These are phyloP conservation scores for Aspergillus tubingensis DNA, from an alignment of 2,329 filamentous ascomycete species.

Conservation along the genomic window DNA sequence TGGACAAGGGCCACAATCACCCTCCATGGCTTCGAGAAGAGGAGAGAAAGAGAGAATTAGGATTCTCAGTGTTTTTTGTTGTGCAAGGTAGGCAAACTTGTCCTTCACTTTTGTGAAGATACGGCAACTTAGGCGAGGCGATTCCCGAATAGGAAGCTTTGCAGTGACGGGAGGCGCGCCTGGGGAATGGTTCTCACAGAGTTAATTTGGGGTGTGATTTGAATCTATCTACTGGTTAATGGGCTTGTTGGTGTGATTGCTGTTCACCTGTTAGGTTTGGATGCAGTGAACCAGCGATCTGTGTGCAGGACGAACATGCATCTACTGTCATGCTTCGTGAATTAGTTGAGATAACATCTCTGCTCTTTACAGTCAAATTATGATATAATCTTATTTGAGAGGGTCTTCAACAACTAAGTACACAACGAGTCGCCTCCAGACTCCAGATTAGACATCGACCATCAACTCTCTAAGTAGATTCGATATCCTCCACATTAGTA, in stretches of 20 bases:
- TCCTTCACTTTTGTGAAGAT: constrained; percentile 13
- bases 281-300: background rate
- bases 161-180: constrained; percentile 9
- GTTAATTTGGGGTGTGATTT: background rate
- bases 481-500: constrained; percentile 7
- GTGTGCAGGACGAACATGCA: no score
- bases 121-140: constrained; percentile 18
- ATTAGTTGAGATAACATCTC: no score
- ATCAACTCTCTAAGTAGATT: background rate
- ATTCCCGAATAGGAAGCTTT: constrained; percentile 19
- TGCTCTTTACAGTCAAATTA: no score
- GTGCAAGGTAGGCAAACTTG: constrained; percentile 9
- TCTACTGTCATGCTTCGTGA: no score
- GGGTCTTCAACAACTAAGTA: background rate
- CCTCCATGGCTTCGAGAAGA: background rate
- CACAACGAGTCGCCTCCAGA: no score
- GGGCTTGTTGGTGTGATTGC: background rate
- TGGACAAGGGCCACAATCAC: background rate
- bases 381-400: background rate
- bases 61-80: background rate
- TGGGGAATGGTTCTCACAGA: background rate
- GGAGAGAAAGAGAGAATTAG: background rate
- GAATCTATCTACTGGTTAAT: background rate
- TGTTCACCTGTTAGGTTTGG: background rate
- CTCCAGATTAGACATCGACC: background rate